Evolutionary conservation across 2,329 filamentous ascomycete genomes (phyloP).

Genomic region (Hymenoscyphus fructigenus): DNA sequence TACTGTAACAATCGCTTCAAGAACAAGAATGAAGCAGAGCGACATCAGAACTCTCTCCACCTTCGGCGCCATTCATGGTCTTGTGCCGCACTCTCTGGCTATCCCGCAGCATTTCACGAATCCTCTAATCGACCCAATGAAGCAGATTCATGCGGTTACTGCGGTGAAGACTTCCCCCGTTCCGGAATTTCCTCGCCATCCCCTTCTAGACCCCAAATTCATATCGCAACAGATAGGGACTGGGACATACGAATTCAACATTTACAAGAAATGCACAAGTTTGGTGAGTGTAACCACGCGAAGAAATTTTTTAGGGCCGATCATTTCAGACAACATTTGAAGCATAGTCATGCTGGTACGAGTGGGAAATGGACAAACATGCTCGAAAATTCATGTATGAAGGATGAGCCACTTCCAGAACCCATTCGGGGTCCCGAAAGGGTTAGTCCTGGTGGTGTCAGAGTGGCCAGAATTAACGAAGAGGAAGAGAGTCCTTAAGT

Average conservation of each 20-base stretch:
- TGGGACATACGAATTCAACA: slow-evolving; percentile 88
- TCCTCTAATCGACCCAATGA: slow-evolving; percentile 66
- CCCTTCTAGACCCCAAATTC: slow-evolving; percentile 42
- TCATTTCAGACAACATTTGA: slow-evolving; percentile 96
- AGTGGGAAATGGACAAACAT: slow-evolving; percentile 99
- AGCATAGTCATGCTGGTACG: slow-evolving; percentile 93
- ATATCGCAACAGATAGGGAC: slow-evolving; percentile 70
- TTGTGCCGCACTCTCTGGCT: slow-evolving; percentile 79
- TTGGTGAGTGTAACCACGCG: slow-evolving; percentile 93
- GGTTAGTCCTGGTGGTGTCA: slow-evolving; percentile 27
- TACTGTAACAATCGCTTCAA: slow-evolving; percentile 97
- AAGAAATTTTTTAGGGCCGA: slow-evolving; percentile 99
- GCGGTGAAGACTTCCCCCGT: slow-evolving; percentile 78
- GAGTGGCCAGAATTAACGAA: slow-evolving; percentile 34
- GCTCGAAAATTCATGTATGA: slow-evolving; percentile 94
- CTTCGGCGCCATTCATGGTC: slow-evolving; percentile 94
- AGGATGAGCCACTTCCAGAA: slow-evolving; percentile 67
- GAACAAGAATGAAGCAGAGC: slow-evolving; percentile 97
- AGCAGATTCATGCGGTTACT: slow-evolving; percentile 88
- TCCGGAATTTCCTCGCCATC: slow-evolving; percentile 40
- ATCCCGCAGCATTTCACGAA: slow-evolving; percentile 82
- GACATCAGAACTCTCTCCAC: slow-evolving; percentile 94
- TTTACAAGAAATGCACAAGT: slow-evolving; percentile 90
- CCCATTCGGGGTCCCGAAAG: slow-evolving; percentile 34
- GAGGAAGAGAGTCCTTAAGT: slow-evolving; percentile 33